Evolutionary conservation across 2,329 filamentous ascomycete species (phyloP).

Genomic region (Ophiostoma sp.): DNA sequence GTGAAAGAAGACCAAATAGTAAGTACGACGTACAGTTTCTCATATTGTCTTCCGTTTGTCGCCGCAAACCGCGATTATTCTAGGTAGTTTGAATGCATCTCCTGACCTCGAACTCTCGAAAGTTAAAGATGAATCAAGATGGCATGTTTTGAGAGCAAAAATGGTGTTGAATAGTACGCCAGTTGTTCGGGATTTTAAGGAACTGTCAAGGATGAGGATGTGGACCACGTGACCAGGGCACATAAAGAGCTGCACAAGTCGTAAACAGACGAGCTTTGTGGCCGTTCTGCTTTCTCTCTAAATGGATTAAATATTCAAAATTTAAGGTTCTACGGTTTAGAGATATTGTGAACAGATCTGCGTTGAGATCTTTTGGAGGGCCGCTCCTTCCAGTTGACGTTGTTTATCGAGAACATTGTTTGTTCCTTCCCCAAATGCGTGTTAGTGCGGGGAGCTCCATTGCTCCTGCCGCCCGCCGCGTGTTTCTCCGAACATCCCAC

Average conservation of each 20-base stretch:
- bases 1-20: neutral
- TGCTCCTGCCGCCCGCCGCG: slow-evolving; percentile 4
- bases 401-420: neutral
- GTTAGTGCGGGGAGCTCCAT: slow-evolving; percentile 1
- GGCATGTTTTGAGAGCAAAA: neutral
- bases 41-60: neutral
- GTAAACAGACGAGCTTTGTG: neutral
- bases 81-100: neutral
- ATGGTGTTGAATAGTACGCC: neutral
- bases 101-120: neutral
- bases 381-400: neutral
- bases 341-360: neutral
- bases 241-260: neutral
- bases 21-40: neutral
- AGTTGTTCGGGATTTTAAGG: neutral
- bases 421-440: neutral
- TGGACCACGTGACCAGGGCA: neutral
- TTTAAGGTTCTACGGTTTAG: too few relatives aligned
- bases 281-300: neutral
- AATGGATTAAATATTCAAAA: too few relatives aligned
- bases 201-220: neutral
- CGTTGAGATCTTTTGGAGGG: neutral
- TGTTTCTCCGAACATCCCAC: slow-evolving; percentile 14
- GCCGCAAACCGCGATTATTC: neutral
- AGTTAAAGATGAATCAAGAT: neutral